Percentiles rank a stretch among this genome's conserved stretches.
These are phyloP conservation scores for Phaeotremella skinneri DNA, from an alignment of 768 basidiomycete species.

Conservation along the genomic window DNA sequence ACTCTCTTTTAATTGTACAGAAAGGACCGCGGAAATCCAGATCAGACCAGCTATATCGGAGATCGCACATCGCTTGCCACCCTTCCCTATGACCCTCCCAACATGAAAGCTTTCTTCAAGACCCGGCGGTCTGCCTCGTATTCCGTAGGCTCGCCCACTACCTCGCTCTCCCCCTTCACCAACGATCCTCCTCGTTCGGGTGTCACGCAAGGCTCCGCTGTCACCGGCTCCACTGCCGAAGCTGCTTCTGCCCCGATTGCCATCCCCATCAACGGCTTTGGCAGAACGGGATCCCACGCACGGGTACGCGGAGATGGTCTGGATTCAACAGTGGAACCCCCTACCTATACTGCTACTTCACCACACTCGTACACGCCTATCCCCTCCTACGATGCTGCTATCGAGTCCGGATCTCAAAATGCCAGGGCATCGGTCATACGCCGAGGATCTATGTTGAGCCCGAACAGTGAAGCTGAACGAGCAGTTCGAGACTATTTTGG, in stretches of 20 bases:
- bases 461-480: neutral
- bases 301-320: neutral
- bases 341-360: neutral
- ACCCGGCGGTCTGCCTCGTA: neutral
- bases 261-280: neutral
- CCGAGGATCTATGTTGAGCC: neutral
- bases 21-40: too few relatives aligned
- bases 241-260: neutral
- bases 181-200: neutral
- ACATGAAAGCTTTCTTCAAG: neutral
- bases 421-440: neutral
- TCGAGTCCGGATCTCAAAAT: neutral
- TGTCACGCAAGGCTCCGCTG: neutral
- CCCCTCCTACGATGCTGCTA: neutral
- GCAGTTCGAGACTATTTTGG: slow-evolving; percentile 1
- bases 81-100: neutral
- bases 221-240: neutral
- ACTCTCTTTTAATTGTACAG: too few relatives aligned
- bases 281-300: neutral
- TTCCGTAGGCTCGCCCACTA: neutral
- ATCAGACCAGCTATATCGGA: too few relatives aligned
- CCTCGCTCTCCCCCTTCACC: too few relatives aligned
- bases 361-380: neutral
- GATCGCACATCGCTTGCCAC: neutral
- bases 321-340: neutral